Evolutionary conservation across 352 stramenopile genomes (phyloP), one percentile per base, ranked within the genome.

Genomic region (Pythium diclinum): DNA sequence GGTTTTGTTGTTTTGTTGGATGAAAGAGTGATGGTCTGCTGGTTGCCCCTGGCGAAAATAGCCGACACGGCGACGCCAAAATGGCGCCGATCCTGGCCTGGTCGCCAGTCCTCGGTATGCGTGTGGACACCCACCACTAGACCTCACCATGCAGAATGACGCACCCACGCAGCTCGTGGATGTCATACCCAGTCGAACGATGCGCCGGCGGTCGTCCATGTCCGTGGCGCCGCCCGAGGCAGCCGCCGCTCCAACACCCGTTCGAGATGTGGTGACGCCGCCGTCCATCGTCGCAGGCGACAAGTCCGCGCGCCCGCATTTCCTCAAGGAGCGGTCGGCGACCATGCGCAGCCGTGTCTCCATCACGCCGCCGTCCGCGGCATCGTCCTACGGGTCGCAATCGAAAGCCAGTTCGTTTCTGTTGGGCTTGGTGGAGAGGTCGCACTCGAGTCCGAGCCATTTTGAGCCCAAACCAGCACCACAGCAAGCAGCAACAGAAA

Each of bases 351-450:
- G 83, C 33, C 47, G 65, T 3, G 19, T 69, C 28, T 58, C 55
- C 17, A 54, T 70, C 16, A 32, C 23, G 13, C 19, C 51, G 28
- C n/a, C 1, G 25, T 17, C 56, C 10, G 4, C 10, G 23, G 0
- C 42, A 36, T 23, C 33, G 33, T 3, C 21, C n/a, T n/a, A 33
- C 4, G n/a, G 2, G 8, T 17, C 48, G 53, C 77, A 83, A 57
- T 89, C 82, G 32, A 85, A 79, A 52, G 80, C 83, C 3, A 77
- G 80, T 49, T 58, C 77, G 7, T 91, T 91, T 60, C 52, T 91
- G 34, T 42, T 84, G 30, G 63, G 69, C 13, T 68, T 89, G 14
- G 49, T 88, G 55, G 74, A 73, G 61, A 19, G 32, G 25, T 42
- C 60, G 44, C 44, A 51, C 44, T 51, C 44, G 9, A 30, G 44